These are phyloP conservation scores for Malus orientalis DNA, from an alignment of 306 rosid species.

Conservation along the genomic window DNA sequence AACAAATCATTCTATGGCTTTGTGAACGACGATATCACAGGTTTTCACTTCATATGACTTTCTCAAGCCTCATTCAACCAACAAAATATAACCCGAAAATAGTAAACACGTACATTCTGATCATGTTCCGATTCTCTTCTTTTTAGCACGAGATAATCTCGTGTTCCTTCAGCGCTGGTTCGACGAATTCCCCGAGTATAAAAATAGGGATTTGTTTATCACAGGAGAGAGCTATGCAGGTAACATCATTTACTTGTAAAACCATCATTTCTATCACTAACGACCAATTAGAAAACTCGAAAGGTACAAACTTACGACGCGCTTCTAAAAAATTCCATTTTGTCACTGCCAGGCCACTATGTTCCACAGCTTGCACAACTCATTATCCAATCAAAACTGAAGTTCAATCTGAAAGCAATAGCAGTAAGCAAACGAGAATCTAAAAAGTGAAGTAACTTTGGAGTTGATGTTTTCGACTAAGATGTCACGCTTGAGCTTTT, in stretches of 20 bases:
- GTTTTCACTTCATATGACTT: no score
- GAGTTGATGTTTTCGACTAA: no score
- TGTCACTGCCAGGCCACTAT: constrained; percentile 28
- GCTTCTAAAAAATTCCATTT: not conserved
- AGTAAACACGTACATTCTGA: not conserved
- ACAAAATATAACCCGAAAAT: not conserved
- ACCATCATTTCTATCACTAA: not conserved
- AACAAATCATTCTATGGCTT: no score
- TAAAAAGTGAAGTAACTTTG: no score
- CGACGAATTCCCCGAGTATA: constrained; percentile 29
- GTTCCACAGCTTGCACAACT: constrained; percentile 45
- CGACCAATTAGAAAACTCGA: not conserved
- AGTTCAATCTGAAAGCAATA: constrained; percentile 31
- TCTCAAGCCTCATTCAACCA: constrained; percentile 36
- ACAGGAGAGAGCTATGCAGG: constrained; percentile 47
- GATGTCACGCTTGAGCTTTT: not conserved
- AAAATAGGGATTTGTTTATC: constrained; percentile 17
- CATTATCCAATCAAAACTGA: constrained; percentile 16
- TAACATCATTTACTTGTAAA: not conserved
- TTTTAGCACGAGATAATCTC: constrained; percentile 29
- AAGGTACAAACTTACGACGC: not conserved
- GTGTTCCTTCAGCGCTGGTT: constrained; percentile 32
- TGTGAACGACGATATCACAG: no score
- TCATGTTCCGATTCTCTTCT: not conserved
- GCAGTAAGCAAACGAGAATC: constrained; percentile 22